Percentiles rank a stretch among this genome's conserved stretches.
Conservation (phyloP, 2,329 filamentous ascomycete species). For the Escovopsis sp. region DNA sequence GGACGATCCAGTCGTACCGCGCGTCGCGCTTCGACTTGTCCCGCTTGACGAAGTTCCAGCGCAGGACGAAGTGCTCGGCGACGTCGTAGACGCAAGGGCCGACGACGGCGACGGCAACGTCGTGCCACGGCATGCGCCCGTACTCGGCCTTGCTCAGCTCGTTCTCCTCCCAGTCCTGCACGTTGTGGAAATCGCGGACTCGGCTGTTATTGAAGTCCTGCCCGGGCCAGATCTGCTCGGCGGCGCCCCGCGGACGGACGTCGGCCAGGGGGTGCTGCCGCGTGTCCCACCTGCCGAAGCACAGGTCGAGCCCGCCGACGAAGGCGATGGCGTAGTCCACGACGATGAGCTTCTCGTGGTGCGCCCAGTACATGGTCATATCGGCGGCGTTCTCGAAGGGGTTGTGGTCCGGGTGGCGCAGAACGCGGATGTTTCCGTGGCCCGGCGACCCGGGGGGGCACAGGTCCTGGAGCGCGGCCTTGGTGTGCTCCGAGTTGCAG, state of each 20-base stretch:
- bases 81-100: slow-evolving; percentile 88
- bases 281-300: slow-evolving; percentile 88
- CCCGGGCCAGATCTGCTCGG: slow-evolving; percentile 78
- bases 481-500: slow-evolving; percentile 87
- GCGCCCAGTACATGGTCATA: slow-evolving; percentile 96
- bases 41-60: slow-evolving; percentile 94
- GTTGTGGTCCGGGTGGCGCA: slow-evolving; percentile 92
- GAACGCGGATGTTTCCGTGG: slow-evolving; percentile 73
- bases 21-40: slow-evolving; percentile 93
- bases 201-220: slow-evolving; percentile 98
- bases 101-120: slow-evolving; percentile 82
- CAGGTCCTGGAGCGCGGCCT: slow-evolving; percentile 63
- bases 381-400: slow-evolving; percentile 85
- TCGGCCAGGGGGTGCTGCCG: slow-evolving; percentile 76
- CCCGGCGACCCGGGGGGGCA: slow-evolving; percentile 72
- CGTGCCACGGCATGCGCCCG: slow-evolving; percentile 96
- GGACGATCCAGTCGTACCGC: slow-evolving; percentile 67
- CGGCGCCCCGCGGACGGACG: slow-evolving; percentile 68
- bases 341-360: slow-evolving; percentile 95
- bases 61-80: slow-evolving; percentile 82
- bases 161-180: slow-evolving; percentile 84
- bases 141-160: slow-evolving; percentile 82
- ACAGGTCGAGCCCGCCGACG: slow-evolving; percentile 86
- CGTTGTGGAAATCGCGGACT: slow-evolving; percentile 87
- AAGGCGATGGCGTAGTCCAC: slow-evolving; percentile 86